Percentiles rank a stretch among this genome's conserved stretches.
Conservation (phyloP, 768 basidiomycete species). For the Russula dissimulans region DNA sequence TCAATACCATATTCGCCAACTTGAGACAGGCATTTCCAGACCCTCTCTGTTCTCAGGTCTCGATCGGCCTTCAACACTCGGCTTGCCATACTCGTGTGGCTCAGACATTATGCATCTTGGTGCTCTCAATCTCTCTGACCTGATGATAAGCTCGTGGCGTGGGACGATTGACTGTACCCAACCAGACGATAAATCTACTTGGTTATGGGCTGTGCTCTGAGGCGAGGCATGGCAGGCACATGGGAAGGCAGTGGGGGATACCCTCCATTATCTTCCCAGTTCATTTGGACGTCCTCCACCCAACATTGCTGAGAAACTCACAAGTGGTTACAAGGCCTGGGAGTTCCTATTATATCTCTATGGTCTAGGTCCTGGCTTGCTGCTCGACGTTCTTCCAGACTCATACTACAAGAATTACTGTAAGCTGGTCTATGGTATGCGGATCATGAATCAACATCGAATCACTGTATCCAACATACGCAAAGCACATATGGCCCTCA, state of each 20-base stretch:
- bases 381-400: constrained; percentile 20
- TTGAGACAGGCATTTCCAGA: background rate
- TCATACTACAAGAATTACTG: constrained; percentile 25
- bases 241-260: background rate
- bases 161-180: background rate
- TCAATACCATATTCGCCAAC: background rate
- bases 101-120: background rate
- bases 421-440: constrained; percentile 23
- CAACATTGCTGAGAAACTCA: constrained; percentile 33
- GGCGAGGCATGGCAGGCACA: background rate
- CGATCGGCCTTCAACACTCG: background rate
- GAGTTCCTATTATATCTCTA: constrained; percentile 23
- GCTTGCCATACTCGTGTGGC: background rate
- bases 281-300: constrained; percentile 22
- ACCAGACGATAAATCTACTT: background rate
- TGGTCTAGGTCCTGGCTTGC: constrained; percentile 26
- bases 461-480: background rate
- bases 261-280: too few relatives aligned
- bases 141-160: too few relatives aligned
- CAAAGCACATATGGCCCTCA: background rate
- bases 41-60: background rate
- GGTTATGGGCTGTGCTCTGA: background rate
- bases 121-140: background rate
- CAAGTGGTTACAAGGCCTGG: constrained; percentile 27
- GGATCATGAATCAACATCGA: constrained; percentile 19